Base-by-base conservation (phyloP, 345 rosid genomes). In the Lepidium africanum region DNA sequence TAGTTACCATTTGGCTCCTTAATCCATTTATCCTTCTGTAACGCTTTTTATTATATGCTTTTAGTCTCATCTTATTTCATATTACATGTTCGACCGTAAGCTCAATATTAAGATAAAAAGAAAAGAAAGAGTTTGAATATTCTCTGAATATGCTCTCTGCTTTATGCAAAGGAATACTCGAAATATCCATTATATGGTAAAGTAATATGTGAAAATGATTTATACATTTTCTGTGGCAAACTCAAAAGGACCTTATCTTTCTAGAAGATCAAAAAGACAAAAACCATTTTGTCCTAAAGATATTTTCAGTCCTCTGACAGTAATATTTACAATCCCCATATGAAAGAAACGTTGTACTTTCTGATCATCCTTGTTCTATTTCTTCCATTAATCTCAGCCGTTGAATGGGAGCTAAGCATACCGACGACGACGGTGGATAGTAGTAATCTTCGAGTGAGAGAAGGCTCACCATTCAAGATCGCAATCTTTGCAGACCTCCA, bases 401-500 rank as follows among this genome's bases (percentile, higher is more conserved):
- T 41, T 19, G 76, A 51, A 62, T 77, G 65, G 45, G 55, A 67
- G 48, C 54, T 58, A 19, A 73, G 9, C 57, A 54, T 33, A 61
- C 48, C 77, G 7, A 12, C 30, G 53, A 7, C 23, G n/a, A 62
- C 64, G 42, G 47, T 45, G 23, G 63, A 58, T 6, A 7, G 43
- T 45, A 45, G 52, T 16, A 19, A 48, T 48, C 79, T 83, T 43
- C 71, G 70, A 39, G 50, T 75, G 13, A 73, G 73, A 67, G 59
- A 58, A 12, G 86, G 79, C 9, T 37, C 70, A 38, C 65, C 80
- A 43, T 87, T 82, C 81, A 86, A 55, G 80, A 79, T 86, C 0
- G 95, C 87, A 0, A 55, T 87, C 45, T 90, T 87, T 23, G 95
- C 97, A 3, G 97, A 90, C 77, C 77, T 90, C 53, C 95, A 90